phyloP scores from a whole-genome alignment of 192 early-diverging fungal genomes.

The Chytriomyces sp. region DNA sequence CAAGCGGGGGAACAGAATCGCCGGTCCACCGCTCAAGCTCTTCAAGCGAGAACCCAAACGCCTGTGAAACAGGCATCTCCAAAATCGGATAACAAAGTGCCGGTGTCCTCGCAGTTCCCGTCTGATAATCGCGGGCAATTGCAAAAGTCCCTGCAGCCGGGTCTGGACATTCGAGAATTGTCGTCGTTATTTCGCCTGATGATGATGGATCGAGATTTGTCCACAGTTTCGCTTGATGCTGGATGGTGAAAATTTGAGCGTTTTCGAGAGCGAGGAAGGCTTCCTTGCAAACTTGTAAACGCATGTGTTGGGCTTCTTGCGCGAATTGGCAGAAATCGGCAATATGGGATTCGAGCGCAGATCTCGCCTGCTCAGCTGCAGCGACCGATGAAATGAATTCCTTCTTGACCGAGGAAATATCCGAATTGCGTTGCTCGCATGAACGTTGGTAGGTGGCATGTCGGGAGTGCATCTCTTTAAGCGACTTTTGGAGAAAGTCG shows the following conservation, averaged over 20 bases:
- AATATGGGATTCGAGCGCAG: conserved; percentile 48
- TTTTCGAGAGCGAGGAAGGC: conserved; percentile 14
- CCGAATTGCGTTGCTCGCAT: neutral
- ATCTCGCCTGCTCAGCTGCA: conserved; percentile 42
- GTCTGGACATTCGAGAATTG: conserved; percentile 22
- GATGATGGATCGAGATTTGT: neutral
- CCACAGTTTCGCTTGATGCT: conserved; percentile 18
- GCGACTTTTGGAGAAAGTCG: neutral
- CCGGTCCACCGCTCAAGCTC: conserved; percentile 29
- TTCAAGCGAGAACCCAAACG: conserved; percentile 44
- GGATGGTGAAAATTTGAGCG: conserved; percentile 27
- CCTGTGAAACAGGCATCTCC: conserved; percentile 28
- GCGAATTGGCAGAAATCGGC: conserved; percentile 43
- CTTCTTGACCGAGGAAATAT: neutral
- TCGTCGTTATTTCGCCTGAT: neutral
- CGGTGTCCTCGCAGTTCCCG: conserved; percentile 35
- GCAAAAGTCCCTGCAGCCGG: conserved; percentile 28
- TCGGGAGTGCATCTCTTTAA: neutral
- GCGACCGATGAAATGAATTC: conserved; percentile 38
- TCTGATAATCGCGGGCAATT: conserved; percentile 35
- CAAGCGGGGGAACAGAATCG: conserved; percentile 36
- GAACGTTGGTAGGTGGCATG: neutral
- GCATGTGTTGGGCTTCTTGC: conserved; percentile 39
- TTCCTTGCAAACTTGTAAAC: conserved; percentile 39
- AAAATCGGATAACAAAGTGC: neutral